Conservation (phyloP, 371 early-diverging fungal genomes). For the Mortierella sp. region DNA sequence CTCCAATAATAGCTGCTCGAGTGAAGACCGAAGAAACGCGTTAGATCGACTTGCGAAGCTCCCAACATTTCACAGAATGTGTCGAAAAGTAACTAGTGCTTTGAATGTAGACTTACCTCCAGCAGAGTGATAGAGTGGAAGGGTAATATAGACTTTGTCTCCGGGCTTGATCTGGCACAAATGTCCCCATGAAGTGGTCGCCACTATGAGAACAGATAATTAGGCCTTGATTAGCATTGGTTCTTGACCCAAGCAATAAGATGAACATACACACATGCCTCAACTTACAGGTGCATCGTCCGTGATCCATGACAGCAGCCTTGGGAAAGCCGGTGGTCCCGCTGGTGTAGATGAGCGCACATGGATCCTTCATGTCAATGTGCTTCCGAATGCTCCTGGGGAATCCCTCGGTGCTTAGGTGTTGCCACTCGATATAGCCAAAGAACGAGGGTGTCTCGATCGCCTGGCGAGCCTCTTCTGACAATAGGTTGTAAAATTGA, state of each 20-base stretch:
- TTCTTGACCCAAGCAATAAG: neutral
- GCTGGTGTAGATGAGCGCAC: constrained; percentile 45
- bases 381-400: constrained; percentile 23
- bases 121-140: constrained; percentile 49
- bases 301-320: constrained; percentile 55
- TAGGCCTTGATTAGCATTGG: neutral
- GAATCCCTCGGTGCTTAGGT: constrained; percentile 26
- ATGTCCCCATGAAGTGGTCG: constrained; percentile 14
- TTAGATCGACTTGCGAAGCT: neutral
- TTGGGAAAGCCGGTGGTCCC: constrained; percentile 52
- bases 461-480: constrained; percentile 19
- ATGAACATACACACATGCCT: neutral
- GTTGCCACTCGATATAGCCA: constrained; percentile 30
- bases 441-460: constrained; percentile 25
- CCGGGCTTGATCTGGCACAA: constrained; percentile 21
- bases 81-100: no score
- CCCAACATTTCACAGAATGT: no score
- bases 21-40: neutral
- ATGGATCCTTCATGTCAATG: constrained; percentile 25
- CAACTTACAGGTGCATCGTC: constrained; percentile 39
- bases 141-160: constrained; percentile 31
- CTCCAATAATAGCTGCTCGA: constrained; percentile 38
- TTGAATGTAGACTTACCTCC: constrained; percentile 26
- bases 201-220: constrained; percentile 14
- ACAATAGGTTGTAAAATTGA: constrained; percentile 20